phyloP scores from a whole-genome alignment of 257 asterid species.

The Thymus quinquecostatus region DNA sequence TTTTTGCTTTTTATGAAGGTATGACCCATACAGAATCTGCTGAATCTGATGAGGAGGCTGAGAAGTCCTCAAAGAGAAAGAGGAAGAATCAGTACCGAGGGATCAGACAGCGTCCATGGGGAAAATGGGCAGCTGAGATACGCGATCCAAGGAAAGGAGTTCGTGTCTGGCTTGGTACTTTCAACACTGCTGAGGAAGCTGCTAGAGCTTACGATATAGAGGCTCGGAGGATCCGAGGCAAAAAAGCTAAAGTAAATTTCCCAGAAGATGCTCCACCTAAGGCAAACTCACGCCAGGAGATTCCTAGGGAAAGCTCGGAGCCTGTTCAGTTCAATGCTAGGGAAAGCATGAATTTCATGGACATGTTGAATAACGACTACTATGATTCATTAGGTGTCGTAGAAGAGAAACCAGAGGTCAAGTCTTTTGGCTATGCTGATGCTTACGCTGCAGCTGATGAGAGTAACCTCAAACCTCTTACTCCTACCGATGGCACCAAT shows the following conservation, averaged over 20 bases:
- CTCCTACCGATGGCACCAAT: conserved; percentile 46
- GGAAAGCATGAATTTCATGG: conserved; percentile 34
- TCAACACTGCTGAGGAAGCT: conserved; percentile 97
- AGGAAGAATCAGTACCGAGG: conserved; percentile 97
- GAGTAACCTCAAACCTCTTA: conserved; percentile 42
- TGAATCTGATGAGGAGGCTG: conserved; percentile 63
- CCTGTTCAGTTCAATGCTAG: conserved; percentile 35
- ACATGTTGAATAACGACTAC: conserved; percentile 36
- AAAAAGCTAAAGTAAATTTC: conserved; percentile 92
- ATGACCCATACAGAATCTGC: conserved; percentile 38
- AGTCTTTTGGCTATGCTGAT: conserved; percentile 42
- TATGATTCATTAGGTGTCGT: conserved; percentile 44
- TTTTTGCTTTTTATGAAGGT: conserved; percentile 37
- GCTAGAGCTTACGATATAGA: conserved; percentile 94
- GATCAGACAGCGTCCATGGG: conserved; percentile 99
- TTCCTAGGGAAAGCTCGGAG: conserved; percentile 40
- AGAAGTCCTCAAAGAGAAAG: conserved; percentile 76
- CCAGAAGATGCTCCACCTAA: conserved; percentile 67
- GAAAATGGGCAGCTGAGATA: conserved; percentile 99
- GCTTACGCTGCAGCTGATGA: conserved; percentile 44
- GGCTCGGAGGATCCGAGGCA: conserved; percentile 93
- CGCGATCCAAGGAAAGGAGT: conserved; percentile 98
- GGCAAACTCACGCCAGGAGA: conserved; percentile 37
- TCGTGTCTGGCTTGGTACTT: conserved; percentile 98
- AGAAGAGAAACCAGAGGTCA: conserved; percentile 72